These are phyloP conservation scores for Penicillium sp. DNA, from an alignment of 2,329 filamentous ascomycete genomes.

Conservation along the genomic window DNA sequence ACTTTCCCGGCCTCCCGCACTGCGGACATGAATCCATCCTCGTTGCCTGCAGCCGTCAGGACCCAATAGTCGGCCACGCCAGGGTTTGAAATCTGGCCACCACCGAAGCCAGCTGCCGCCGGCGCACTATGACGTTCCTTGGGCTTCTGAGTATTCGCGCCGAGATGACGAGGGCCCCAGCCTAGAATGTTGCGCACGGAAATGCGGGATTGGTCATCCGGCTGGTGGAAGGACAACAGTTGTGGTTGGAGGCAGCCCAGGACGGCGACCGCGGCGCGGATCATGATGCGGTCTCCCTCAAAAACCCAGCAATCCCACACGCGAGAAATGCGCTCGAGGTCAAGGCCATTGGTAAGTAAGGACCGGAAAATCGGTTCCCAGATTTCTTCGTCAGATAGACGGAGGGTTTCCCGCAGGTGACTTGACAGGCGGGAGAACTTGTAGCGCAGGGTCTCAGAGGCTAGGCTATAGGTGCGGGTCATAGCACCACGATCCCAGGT, in stretches of 20 bases:
- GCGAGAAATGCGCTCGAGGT: conserved; percentile 53
- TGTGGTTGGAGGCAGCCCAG: conserved; percentile 45
- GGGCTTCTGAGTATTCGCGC: conserved; percentile 27
- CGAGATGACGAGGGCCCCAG: conserved; percentile 37
- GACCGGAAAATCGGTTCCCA: conserved; percentile 55
- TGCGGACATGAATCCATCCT: conserved; percentile 44
- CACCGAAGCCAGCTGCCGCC: conserved; percentile 35
- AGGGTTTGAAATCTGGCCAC: conserved; percentile 35
- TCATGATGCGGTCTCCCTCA: conserved; percentile 55
- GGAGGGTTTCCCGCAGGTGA: conserved; percentile 49
- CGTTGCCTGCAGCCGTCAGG: conserved; percentile 37
- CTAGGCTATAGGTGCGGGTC: conserved; percentile 54
- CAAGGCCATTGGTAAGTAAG: conserved; percentile 52
- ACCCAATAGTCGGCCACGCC: conserved; percentile 44
- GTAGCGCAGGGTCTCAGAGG: conserved; percentile 56
- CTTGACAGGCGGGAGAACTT: conserved; percentile 56
- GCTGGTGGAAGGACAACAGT: conserved; percentile 38
- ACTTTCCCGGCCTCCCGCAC: conserved; percentile 45
- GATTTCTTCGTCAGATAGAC: conserved; percentile 44
- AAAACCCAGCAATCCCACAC: conserved; percentile 63
- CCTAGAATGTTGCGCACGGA: conserved; percentile 35
- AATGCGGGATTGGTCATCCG: conserved; percentile 38
- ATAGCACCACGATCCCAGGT: conserved; percentile 57
- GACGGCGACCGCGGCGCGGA: conserved; percentile 45
- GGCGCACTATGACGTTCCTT: conserved; percentile 40